Conservation (phyloP, 495 filamentous ascomycete species). For the Xylaria bambusicola region DNA sequence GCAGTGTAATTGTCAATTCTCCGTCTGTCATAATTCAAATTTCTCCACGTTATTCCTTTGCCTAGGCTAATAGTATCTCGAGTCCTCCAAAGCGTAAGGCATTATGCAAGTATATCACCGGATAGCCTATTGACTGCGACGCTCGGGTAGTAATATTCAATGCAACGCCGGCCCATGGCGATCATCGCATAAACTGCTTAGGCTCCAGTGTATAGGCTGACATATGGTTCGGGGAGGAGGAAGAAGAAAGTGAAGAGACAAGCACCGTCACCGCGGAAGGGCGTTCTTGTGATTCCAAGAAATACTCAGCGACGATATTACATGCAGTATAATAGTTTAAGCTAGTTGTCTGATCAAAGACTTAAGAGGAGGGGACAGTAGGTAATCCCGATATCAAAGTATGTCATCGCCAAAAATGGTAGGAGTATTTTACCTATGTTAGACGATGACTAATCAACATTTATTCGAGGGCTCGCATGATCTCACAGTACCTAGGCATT, state of each 20-base stretch:
- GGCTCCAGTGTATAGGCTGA: background rate
- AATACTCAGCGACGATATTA: background rate
- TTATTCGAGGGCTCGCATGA: too few relatives aligned
- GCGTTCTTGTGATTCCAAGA: background rate
- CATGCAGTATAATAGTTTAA: too few relatives aligned
- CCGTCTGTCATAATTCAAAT: constrained; percentile 11
- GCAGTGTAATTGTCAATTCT: background rate
- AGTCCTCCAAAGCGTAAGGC: background rate
- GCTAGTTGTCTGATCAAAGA: too few relatives aligned
- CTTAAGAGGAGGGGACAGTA: too few relatives aligned
- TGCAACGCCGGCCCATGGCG: background rate
- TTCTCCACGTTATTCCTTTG: background rate
- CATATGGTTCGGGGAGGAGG: background rate
- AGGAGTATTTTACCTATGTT: too few relatives aligned
- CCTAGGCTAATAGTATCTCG: too few relatives aligned
- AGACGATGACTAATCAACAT: too few relatives aligned
- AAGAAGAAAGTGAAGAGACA: background rate
- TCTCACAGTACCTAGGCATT: too few relatives aligned
- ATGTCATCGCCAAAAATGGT: too few relatives aligned
- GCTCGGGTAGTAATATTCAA: too few relatives aligned
- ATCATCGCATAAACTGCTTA: background rate
- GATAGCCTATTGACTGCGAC: constrained; percentile 5
- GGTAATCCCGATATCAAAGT: too few relatives aligned
- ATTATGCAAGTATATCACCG: background rate
- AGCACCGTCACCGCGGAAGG: background rate